Evolutionary conservation across 495 filamentous ascomycete genomes (phyloP).

Genomic region (Bombardia bombarda): DNA sequence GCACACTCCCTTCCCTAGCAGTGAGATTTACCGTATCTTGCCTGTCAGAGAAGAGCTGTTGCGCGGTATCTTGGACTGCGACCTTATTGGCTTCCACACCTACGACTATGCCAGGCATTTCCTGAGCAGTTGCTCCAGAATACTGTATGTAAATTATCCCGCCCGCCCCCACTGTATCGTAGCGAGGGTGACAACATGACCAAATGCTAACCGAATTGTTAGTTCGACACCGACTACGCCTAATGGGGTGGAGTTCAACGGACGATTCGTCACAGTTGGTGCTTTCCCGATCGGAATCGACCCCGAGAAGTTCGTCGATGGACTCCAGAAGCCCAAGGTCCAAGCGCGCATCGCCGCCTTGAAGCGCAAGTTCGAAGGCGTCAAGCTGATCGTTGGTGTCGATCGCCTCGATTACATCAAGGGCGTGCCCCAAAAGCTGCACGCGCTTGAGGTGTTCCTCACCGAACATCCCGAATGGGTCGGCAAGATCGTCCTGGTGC

Average conservation of each 20-base stretch:
- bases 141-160: conserved; percentile 49
- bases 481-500: conserved; percentile 84
- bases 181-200: conserved; percentile 6
- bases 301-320: conserved; percentile 88
- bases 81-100: conserved; percentile 90
- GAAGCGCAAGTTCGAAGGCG: conserved; percentile 73
- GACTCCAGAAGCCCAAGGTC: conserved; percentile 70
- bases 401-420: conserved; percentile 95
- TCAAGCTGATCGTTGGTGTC: conserved; percentile 87
- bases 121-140: conserved; percentile 72
- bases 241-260: conserved; percentile 71
- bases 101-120: conserved; percentile 92
- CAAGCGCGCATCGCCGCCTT: conserved; percentile 69
- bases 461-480: conserved; percentile 88
- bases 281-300: conserved; percentile 94
- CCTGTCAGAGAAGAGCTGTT: conserved; percentile 80
- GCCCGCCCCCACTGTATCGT: neutral
- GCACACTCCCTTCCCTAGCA: conserved; percentile 89
- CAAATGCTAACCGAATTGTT: too few species aligned
- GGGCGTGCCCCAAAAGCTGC: conserved; percentile 88
- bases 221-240: conserved; percentile 75
- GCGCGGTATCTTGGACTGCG: conserved; percentile 71
- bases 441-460: conserved; percentile 83
- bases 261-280: conserved; percentile 63
- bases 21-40: conserved; percentile 84